Percentiles rank a stretch among this genome's conserved stretches.
Conservation (phyloP, 352 stramenopile genomes). For the Phytophthora sp. region DNA sequence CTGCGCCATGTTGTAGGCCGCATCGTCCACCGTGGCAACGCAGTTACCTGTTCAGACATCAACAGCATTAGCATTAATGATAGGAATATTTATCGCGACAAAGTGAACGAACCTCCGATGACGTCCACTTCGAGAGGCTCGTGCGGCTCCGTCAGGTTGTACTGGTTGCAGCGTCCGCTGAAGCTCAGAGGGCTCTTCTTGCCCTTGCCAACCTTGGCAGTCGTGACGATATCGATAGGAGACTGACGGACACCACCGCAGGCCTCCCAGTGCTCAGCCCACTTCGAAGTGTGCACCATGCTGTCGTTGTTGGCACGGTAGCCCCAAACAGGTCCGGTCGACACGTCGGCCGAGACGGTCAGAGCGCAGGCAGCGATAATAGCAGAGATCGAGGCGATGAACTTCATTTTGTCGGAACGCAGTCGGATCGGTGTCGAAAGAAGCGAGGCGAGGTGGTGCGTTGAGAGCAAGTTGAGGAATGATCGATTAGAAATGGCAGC, state of each 20-base stretch:
- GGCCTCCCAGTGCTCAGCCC: slow-evolving; percentile 22
- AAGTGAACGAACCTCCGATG: slow-evolving; percentile 19
- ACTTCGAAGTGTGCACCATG: slow-evolving; percentile 33
- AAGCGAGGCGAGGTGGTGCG: slow-evolving; percentile 16
- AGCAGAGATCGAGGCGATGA: slow-evolving; percentile 21
- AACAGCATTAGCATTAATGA: slow-evolving; percentile 3
- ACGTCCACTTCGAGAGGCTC: slow-evolving; percentile 37
- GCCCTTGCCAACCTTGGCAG: slow-evolving; percentile 3
- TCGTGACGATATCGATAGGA: slow-evolving; percentile 46
- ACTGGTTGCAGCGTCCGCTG: slow-evolving; percentile 33
- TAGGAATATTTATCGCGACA: no score
- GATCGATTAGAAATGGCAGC: neutral
- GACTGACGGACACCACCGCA: slow-evolving; percentile 46
- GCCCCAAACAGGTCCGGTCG: slow-evolving; percentile 27
- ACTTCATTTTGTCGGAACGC: slow-evolving; percentile 32
- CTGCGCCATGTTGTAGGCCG: slow-evolving; percentile 31
- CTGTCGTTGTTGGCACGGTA: slow-evolving; percentile 30
- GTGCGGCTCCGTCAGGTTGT: slow-evolving; percentile 35
- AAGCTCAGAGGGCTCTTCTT: slow-evolving; percentile 35
- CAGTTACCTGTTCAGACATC: slow-evolving; percentile 21
- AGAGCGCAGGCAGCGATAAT: slow-evolving; percentile 15
- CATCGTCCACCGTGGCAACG: slow-evolving; percentile 2
- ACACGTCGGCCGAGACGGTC: slow-evolving; percentile 18
- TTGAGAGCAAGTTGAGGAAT: slow-evolving; percentile 27
- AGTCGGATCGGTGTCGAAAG: slow-evolving; percentile 11